A percentile compares a stretch with the other conserved stretches of the same genome.
phyloP scores from a whole-genome alignment of 2,329 filamentous ascomycete genomes.

The Fusarium nematophilum region DNA sequence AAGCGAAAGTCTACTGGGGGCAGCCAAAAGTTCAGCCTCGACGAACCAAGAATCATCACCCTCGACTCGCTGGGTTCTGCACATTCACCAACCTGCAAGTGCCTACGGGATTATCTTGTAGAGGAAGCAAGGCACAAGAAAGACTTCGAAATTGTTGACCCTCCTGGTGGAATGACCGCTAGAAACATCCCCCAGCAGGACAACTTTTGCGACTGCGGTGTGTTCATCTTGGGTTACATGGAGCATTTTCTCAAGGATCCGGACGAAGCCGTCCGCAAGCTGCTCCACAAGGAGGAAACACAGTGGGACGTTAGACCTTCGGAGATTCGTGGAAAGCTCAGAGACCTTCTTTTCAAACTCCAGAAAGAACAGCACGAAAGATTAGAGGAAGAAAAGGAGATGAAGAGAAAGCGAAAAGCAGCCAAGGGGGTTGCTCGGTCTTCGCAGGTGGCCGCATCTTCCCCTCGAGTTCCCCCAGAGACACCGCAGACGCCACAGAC shows the following conservation, averaged over 20 bases:
- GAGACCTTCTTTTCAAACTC: conserved; percentile 72
- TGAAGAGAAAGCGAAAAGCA: conserved; percentile 45
- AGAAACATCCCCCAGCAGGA: conserved; percentile 81
- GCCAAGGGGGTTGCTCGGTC: conserved; percentile 41
- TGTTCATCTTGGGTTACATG: conserved; percentile 87
- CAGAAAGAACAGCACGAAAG: conserved; percentile 66
- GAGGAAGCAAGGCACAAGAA: conserved; percentile 77
- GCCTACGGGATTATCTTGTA: conserved; percentile 80
- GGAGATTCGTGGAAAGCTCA: conserved; percentile 72
- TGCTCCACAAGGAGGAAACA: conserved; percentile 69
- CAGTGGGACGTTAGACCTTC: conserved; percentile 67
- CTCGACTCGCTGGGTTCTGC: conserved; percentile 83
- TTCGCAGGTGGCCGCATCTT: conserved; percentile 28
- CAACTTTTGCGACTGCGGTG: conserved; percentile 90
- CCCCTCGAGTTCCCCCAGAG: conserved; percentile 25
- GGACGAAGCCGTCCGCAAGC: conserved; percentile 72
- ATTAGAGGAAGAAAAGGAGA: conserved; percentile 52
- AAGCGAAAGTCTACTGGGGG: conserved; percentile 32
- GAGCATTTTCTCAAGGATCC: conserved; percentile 84
- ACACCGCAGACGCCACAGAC: conserved; percentile 26
- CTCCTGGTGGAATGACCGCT: conserved; percentile 70
- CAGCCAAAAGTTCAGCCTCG: conserved; percentile 51
- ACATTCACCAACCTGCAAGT: conserved; percentile 72
- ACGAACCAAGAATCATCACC: conserved; percentile 79
- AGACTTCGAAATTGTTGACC: conserved; percentile 52